These are phyloP conservation scores for Narthecium ossifragum DNA, from an alignment of 106 monocot species.

Conservation along the genomic window DNA sequence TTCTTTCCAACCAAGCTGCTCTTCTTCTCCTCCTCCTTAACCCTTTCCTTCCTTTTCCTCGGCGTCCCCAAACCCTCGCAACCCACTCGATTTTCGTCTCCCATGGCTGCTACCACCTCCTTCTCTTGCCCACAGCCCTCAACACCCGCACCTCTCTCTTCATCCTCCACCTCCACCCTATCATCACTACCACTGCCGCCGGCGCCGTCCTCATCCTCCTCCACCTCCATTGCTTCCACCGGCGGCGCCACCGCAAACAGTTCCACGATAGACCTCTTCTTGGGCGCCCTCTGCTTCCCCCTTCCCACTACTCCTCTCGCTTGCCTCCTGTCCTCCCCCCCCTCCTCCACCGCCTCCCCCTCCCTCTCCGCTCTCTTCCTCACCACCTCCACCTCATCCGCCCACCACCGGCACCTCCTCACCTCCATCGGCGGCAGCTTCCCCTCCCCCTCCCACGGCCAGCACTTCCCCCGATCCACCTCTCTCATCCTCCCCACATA, in stretches of 20 bases:
- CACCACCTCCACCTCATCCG: slow-evolving; percentile 17
- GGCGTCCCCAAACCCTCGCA: background rate
- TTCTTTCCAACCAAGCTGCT: background rate
- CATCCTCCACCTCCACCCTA: background rate
- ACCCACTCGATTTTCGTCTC: too few relatives aligned
- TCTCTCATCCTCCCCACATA: slow-evolving; percentile 30
- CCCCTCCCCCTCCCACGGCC: slow-evolving; percentile 14
- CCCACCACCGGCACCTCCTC: slow-evolving; percentile 45
- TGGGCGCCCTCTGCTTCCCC: slow-evolving; percentile 29
- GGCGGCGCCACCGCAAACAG: slow-evolving; percentile 42
- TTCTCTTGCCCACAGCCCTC: too few relatives aligned
- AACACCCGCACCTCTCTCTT: background rate
- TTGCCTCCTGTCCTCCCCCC: background rate
- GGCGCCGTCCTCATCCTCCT: slow-evolving; percentile 9
- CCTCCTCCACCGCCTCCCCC: background rate
- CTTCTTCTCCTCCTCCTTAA: slow-evolving; percentile 1
- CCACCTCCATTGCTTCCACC: slow-evolving; percentile 16
- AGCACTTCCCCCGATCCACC: slow-evolving; percentile 14
- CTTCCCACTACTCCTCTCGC: background rate
- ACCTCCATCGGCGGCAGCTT: slow-evolving; percentile 27
- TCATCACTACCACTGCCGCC: too few relatives aligned
- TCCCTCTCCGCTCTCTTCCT: background rate
- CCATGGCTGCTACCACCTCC: too few relatives aligned
- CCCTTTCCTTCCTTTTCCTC: slow-evolving; percentile 1
- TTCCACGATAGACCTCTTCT: slow-evolving; percentile 56